These are phyloP conservation scores for Spizellomyces sp. DNA, from an alignment of 192 early-diverging fungal species.

Conservation along the genomic window DNA sequence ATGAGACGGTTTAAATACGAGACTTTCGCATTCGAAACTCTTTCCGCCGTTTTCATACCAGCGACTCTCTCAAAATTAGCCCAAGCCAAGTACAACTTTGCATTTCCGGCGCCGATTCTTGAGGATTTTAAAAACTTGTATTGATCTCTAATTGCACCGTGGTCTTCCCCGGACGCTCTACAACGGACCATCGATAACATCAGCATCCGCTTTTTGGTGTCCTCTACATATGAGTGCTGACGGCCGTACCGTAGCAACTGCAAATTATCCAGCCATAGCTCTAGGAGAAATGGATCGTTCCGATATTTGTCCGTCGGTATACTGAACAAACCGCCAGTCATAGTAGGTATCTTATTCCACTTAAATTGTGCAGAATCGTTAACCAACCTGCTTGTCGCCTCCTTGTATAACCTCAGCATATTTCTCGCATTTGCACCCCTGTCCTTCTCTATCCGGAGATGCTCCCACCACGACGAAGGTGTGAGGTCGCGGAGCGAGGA, in stretches of 20 bases:
- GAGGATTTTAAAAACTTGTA: slow-evolving; percentile 39
- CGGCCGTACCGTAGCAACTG: slow-evolving; percentile 16
- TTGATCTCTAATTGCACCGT: slow-evolving; percentile 39
- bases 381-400: slow-evolving; percentile 17
- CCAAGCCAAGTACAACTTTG: slow-evolving; percentile 39
- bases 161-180: slow-evolving; percentile 15
- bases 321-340: background rate
- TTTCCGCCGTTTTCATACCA: slow-evolving; percentile 12
- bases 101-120: slow-evolving; percentile 26
- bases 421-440: slow-evolving; percentile 1
- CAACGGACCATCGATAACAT: background rate
- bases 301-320: slow-evolving; percentile 4
- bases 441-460: slow-evolving; percentile 1
- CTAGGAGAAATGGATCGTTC: slow-evolving; percentile 23
- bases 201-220: background rate
- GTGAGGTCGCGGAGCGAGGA: too few species aligned
- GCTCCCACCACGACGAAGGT: too few species aligned
- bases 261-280: slow-evolving; percentile 31
- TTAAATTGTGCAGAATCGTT: too few species aligned
- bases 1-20: background rate
- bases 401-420: slow-evolving; percentile 11
- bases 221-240: background rate
- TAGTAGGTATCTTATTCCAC: too few species aligned
- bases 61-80: slow-evolving; percentile 35
- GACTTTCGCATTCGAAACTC: background rate